Percentiles rank a stretch among this genome's conserved stretches.
Evolutionary conservation across 2,329 filamentous ascomycete species (phyloP).

Genomic region (Boeremia lycopersici): DNA sequence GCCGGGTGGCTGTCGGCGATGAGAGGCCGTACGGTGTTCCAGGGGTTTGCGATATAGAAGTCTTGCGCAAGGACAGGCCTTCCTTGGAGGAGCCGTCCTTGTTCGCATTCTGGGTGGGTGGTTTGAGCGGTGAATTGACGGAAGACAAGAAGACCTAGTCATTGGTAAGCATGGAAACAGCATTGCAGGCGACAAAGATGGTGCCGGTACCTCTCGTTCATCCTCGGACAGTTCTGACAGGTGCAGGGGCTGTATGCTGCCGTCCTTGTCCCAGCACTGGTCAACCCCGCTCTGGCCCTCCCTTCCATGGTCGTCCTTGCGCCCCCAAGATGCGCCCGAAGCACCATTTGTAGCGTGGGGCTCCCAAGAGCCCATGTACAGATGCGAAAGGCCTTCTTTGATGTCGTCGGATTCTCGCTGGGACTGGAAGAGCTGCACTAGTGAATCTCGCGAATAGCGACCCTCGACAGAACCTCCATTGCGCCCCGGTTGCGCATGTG

Average conservation of each 20-base stretch:
- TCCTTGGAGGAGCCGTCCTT: conserved; percentile 66
- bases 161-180: conserved; percentile 6
- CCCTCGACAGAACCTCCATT: conserved; percentile 62
- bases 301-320: conserved; percentile 72
- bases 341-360: conserved; percentile 71
- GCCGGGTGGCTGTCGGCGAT: conserved; percentile 76
- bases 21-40: conserved; percentile 70
- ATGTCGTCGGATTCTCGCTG: conserved; percentile 61
- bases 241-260: conserved; percentile 72
- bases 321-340: conserved; percentile 71
- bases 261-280: conserved; percentile 84
- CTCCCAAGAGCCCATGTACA: conserved; percentile 81
- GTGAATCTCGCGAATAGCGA: conserved; percentile 78
- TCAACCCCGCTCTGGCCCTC: conserved; percentile 80
- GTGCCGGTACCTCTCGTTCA: conserved; percentile 64
- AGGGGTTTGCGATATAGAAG: conserved; percentile 76
- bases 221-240: conserved; percentile 73
- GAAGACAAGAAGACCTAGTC: conserved; percentile 77
- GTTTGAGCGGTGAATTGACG: conserved; percentile 93
- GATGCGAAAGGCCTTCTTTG: conserved; percentile 66
- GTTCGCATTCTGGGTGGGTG: conserved; percentile 69
- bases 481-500: conserved; percentile 63
- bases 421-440: conserved; percentile 73
- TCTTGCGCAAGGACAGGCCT: conserved; percentile 73
- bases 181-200: neutral